Base-by-base conservation (phyloP, 768 basidiomycete species). In the Boletellus emodensis region DNA sequence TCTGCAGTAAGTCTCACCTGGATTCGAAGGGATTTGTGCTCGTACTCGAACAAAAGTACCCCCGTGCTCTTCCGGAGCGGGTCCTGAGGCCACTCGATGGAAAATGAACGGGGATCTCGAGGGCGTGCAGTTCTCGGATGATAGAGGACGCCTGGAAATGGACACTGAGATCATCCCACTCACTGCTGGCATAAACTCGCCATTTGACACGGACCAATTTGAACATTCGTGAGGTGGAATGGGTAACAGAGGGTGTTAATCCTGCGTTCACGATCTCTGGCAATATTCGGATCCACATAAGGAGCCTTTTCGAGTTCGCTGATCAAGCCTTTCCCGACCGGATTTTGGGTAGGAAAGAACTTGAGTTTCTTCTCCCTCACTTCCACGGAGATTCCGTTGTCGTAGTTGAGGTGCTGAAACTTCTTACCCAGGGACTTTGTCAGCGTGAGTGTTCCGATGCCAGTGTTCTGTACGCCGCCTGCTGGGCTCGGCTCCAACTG, bases 51-150 rank as follows among this genome's bases (percentile, higher is more conserved):
- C 30, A 71, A 64, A 17, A 90, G 63, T 63, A 78, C 75, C 0
- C 77, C 85, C 30, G 75, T 72, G 33, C 79, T 75, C 38, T 72
- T 54, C 8, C 58, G 53, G 36, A 68, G 63, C 52, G 79, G 82
- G 37, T 79, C 70, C 36, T 74, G 67, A 48, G 85, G 79, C 77
- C 82, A 88, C 66, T 91, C 90, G 4, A 82, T 69, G 0, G 87
- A 90, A 62, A 86, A 91, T 3, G 74, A 71, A 9, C 82, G 78
- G 15, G 74, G 65, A 15, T 58, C 58, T 39, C 66, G 66, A 8
- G 61, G 68, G 8, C 54, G 24, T 22, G 64, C 58, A 36, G 30
- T 41, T n/a, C 17, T 24, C 2, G 66, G 57, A 12, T 57, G 62
- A 49, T 70, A 70, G 32, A 66, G 70, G 6, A 44, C 54, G 10